Evolutionary conservation across 805 yeast species (phyloP).

Genomic region (Yarrowia sp.): DNA sequence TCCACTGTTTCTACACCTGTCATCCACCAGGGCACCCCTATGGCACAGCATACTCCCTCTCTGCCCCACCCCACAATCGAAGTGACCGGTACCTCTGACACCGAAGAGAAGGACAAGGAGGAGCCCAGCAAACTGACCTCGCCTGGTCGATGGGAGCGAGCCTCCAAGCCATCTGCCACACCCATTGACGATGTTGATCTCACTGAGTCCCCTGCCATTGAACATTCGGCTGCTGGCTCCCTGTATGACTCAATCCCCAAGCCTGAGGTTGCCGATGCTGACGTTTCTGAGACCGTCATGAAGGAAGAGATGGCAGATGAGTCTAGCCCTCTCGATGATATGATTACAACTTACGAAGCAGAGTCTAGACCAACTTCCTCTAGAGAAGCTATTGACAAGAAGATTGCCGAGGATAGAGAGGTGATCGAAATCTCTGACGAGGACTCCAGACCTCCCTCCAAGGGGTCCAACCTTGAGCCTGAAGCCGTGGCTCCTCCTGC

Average conservation of each 20-base stretch:
- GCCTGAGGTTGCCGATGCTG: background rate
- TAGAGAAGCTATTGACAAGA: background rate
- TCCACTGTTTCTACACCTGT: background rate
- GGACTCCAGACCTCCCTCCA: background rate
- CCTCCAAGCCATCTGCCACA: background rate
- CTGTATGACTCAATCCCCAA: background rate
- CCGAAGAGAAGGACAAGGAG: conserved; percentile 2
- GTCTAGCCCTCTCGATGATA: background rate
- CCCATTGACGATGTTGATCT: conserved; percentile 6
- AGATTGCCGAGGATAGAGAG: background rate
- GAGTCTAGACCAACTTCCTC: background rate
- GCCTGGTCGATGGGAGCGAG: conserved; percentile 19
- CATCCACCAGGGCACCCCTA: background rate
- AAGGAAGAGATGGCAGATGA: background rate
- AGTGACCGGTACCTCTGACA: conserved; percentile 11
- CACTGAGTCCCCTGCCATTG: conserved; percentile 8
- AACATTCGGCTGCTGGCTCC: conserved; percentile 8
- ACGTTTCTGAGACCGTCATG: background rate
- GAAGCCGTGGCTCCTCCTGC: background rate
- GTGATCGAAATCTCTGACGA: conserved; percentile 15
- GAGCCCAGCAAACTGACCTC: background rate
- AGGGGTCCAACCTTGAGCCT: background rate
- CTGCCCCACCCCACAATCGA: conserved; percentile 19
- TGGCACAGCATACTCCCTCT: background rate
- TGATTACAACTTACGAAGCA: background rate